A percentile compares a stretch with the other conserved stretches of the same genome.
phyloP scores from a whole-genome alignment of 164 flowering plant genomes.

The Liriodendron chinense region DNA sequence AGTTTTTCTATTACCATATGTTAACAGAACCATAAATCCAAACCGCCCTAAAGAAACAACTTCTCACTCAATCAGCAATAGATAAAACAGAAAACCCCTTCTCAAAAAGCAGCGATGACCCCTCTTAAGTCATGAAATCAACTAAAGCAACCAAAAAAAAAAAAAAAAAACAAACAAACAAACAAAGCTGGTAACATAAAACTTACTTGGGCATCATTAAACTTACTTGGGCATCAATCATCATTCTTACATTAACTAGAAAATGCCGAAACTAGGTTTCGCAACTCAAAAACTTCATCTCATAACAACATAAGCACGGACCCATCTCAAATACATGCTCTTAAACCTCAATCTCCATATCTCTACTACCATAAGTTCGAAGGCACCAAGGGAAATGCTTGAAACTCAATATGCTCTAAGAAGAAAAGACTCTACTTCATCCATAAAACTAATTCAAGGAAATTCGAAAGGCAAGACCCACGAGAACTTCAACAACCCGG shows the following conservation, averaged over 20 bases:
- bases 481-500: too few relatives aligned
- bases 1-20: background rate
- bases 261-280: too few relatives aligned
- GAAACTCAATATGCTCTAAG: background rate
- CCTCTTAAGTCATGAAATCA: too few relatives aligned
- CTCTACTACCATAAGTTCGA: background rate
- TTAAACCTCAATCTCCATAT: background rate
- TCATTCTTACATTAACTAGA: too few relatives aligned
- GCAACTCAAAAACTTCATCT: too few relatives aligned
- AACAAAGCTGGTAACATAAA: too few relatives aligned
- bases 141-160: background rate
- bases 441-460: background rate
- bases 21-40: background rate
- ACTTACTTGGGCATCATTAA: too few relatives aligned
- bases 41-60: background rate
- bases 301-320: too few relatives aligned
- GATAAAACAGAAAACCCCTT: too few relatives aligned
- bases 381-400: background rate
- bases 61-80: background rate
- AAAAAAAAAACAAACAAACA: background rate
- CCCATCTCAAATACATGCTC: background rate
- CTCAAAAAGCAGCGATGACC: too few relatives aligned
- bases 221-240: background rate
- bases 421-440: background rate
- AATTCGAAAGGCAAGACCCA: background rate